Base-by-base conservation (phyloP, 1,139 yeast genomes). In the Debaryomyces nepalensis region DNA sequence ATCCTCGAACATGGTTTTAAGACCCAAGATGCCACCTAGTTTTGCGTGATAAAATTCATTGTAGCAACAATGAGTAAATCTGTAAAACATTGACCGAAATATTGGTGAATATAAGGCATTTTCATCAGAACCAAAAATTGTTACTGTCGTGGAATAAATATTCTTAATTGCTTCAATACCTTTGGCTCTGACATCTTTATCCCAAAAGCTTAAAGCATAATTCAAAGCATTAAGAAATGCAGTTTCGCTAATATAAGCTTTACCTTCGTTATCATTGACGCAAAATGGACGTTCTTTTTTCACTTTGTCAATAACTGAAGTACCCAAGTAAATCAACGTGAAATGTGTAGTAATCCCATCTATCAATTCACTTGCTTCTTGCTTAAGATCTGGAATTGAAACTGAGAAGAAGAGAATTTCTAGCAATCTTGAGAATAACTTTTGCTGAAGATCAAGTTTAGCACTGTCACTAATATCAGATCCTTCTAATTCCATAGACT, bases 51-150 rank as follows among this genome's bases (percentile, higher is more conserved):
- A 91, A 36, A 81, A 84, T 59, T 89, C 97, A 49, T 87, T 95
- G 59, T 87, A 93, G 63, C 99, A 93, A 45, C 89, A 80, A 58
- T 93, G 99, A 37, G 95, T 83, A 52, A 93, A 85, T 44, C 84
- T 83, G 43, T 89, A 85, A 53, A 88, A 83, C 73, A 91, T 73
- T 4, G 86, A 76, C 47, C 95, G 78, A 53, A 90, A 78, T 36
- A 89, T 75, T 2, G 96, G 90, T 40, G 88, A 84, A 44, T 79
- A 75, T 43, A 86, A 75, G 0, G 88, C 85, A 42, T 81, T 78
- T 19, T 82, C 87, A 1, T 73, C 72, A 0, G 75, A 64, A 0
- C 95, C 96, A 62, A 89, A 87, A 1, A 93, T 61, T 0, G 78
- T 63, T 1, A 76, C 75, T 4, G 95, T 81, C 0, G 89, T 77